Conservation (phyloP, 768 basidiomycete species). For the Panaeolus cyanescens region DNA sequence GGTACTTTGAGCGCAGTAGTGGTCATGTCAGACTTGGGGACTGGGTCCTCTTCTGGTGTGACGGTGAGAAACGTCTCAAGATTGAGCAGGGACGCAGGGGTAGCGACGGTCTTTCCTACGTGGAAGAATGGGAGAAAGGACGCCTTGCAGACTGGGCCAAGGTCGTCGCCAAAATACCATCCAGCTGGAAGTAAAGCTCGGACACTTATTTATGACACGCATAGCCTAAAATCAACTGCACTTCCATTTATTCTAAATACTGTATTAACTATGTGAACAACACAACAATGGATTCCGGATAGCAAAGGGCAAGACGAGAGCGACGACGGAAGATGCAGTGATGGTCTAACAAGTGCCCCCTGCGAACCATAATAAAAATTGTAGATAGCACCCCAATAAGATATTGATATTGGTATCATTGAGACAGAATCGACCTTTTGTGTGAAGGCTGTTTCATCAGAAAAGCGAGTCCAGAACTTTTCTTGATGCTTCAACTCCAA, state of each 20-base stretch:
- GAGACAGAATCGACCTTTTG: neutral
- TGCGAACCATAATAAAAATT: neutral
- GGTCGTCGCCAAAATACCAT: slow-evolving; percentile 70
- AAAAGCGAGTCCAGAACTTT: slow-evolving; percentile 77
- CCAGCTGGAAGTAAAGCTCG: slow-evolving; percentile 64
- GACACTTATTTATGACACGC: neutral
- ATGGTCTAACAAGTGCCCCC: neutral
- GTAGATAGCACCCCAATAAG: neutral
- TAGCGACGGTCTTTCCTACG: slow-evolving; percentile 65
- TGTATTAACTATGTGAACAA: slow-evolving; percentile 4
- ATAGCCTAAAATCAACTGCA: neutral
- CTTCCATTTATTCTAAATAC: neutral
- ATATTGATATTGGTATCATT: slow-evolving; percentile 5
- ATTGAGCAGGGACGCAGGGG: slow-evolving; percentile 66
- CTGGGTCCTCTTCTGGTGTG: slow-evolving; percentile 99
- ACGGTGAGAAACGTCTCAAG: slow-evolving; percentile 85
- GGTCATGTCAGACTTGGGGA: slow-evolving; percentile 85
- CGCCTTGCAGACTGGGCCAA: slow-evolving; percentile 70
- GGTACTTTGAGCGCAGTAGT: slow-evolving; percentile 97
- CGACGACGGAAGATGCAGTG: neutral
- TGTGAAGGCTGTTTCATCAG: slow-evolving; percentile 20
- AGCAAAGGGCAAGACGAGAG: slow-evolving; percentile 4
- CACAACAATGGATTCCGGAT: slow-evolving; percentile 2
- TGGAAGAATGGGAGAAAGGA: slow-evolving; percentile 78
- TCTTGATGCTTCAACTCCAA: slow-evolving; percentile 91